Base-by-base conservation (phyloP, 495 filamentous ascomycete species). In the Cercophora scortea region DNA sequence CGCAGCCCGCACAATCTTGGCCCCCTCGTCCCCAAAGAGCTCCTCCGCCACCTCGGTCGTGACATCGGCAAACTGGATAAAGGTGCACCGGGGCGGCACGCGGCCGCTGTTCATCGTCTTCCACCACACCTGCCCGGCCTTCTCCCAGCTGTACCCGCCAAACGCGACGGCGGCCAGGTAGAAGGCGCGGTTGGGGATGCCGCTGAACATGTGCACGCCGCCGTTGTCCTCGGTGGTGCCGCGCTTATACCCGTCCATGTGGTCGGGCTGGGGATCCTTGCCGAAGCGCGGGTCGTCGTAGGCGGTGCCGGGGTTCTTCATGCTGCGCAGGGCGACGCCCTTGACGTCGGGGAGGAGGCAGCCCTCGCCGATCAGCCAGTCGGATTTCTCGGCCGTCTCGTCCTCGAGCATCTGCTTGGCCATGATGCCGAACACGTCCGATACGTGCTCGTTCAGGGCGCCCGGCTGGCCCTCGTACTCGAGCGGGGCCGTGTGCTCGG, bases 171-270 rank as follows among this genome's bases (percentile, higher is more conserved):
- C 54, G 13, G 60, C 65, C 12, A 73, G 64, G 50, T 75, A 76
- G 57, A 79, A 79, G 10, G 76, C 77, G 43, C 67, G 64, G 63
- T 79, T 79, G 11, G 75, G 77, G 54, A 79, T 77, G 9, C 76
- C 77, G 34, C 76, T 79, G 61, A 71, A 76, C 36, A 73, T 56
- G 59, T 79, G 77, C 10, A 79, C 77, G 32, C 76, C 76, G 8
- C 75, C 70, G 46, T 72, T 67, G 59, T 79, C 75, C 0, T 73
- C 59, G 16, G 32, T 13, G 4, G 58, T 69, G 25, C 25, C 25
- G 34, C 34, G 32, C 47, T 61, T 55, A 60, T 65, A 73, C 25
- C 70, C 57, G 41, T 61, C 66, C 65, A 72, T 69, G 49, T 66
- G 57, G 51, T 50, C 67, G 3, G 71, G 69, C 53, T 78, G 71